Conservation (phyloP, 1,139 yeast genomes). For the Sugiyamaella japonica region DNA sequence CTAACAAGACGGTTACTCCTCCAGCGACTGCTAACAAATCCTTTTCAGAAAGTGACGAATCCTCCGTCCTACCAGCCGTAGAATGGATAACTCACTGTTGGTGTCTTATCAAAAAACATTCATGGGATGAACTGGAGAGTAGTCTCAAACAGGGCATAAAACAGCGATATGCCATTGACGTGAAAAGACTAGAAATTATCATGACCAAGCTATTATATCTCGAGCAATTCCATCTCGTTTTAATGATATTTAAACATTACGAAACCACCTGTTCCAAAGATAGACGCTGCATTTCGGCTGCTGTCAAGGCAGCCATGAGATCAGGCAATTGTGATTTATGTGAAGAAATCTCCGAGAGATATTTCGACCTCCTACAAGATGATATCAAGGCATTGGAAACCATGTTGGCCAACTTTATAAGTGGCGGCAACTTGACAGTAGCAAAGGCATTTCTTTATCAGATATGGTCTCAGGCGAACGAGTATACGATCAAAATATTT, state of each 20-base stretch:
- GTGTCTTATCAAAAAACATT: slow-evolving; percentile 8
- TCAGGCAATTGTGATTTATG: slow-evolving; percentile 24
- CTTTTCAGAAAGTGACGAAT: not conserved
- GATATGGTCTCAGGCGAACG: slow-evolving; percentile 24
- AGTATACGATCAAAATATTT: slow-evolving; percentile 25
- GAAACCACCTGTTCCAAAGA: slow-evolving; percentile 21
- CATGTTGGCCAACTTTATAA: slow-evolving; percentile 27
- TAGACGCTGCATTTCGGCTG: slow-evolving; percentile 21
- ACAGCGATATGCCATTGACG: slow-evolving; percentile 5
- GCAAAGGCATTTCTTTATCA: slow-evolving; percentile 31
- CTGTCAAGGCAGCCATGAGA: slow-evolving; percentile 28
- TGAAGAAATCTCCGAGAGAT: slow-evolving; percentile 28
- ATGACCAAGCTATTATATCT: slow-evolving; percentile 18
- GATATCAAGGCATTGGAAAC: slow-evolving; percentile 23
- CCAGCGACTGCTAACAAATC: not conserved
- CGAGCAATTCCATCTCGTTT: slow-evolving; percentile 21
- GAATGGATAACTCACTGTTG: slow-evolving; percentile 14
- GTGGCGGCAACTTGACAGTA: slow-evolving; percentile 26
- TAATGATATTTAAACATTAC: slow-evolving; percentile 25
- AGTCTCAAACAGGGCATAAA: slow-evolving; percentile 17
- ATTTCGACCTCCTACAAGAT: slow-evolving; percentile 23
- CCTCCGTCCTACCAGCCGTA: not conserved
- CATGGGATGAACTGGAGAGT: slow-evolving; percentile 19
- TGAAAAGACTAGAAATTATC: slow-evolving; percentile 12
- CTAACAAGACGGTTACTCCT: not conserved